These are phyloP conservation scores for Cornus suecica DNA, from an alignment of 148 eudicot species.

Conservation along the genomic window DNA sequence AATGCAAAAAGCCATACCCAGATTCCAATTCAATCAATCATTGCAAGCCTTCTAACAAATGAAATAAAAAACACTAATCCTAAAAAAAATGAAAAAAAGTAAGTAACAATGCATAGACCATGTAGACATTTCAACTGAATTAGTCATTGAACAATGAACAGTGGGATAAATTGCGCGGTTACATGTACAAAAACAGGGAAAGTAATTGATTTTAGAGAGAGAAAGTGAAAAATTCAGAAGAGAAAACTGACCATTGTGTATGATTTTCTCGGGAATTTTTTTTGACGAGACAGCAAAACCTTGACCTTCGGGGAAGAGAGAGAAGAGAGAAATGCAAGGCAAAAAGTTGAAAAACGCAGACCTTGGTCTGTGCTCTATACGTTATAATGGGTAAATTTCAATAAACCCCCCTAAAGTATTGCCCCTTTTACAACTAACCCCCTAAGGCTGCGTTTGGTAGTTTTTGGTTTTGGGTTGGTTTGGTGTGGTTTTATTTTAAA, in stretches of 20 bases:
- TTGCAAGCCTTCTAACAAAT: neutral
- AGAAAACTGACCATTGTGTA: constrained; percentile 8
- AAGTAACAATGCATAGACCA: no score
- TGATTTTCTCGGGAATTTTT: neutral
- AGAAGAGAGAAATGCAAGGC: neutral
- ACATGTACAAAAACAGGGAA: neutral
- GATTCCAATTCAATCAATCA: neutral
- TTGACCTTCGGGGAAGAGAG: neutral
- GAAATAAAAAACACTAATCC: neutral
- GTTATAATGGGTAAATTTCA: neutral
- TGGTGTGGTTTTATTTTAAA: no score
- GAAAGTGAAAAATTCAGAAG: neutral
- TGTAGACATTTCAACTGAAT: no score
- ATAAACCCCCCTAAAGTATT: no score
- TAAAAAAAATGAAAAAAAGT: neutral
- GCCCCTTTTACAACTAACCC: no score
- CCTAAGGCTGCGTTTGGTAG: no score
- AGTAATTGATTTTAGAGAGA: neutral
- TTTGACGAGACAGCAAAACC: neutral
- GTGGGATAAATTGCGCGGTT: neutral
- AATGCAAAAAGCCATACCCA: neutral
- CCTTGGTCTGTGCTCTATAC: neutral
- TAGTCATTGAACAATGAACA: neutral
- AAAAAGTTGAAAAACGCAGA: neutral
- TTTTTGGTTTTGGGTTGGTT: no score